phyloP scores from a whole-genome alignment of 495 filamentous ascomycete species.

The Hypoxylon cercidicola region DNA sequence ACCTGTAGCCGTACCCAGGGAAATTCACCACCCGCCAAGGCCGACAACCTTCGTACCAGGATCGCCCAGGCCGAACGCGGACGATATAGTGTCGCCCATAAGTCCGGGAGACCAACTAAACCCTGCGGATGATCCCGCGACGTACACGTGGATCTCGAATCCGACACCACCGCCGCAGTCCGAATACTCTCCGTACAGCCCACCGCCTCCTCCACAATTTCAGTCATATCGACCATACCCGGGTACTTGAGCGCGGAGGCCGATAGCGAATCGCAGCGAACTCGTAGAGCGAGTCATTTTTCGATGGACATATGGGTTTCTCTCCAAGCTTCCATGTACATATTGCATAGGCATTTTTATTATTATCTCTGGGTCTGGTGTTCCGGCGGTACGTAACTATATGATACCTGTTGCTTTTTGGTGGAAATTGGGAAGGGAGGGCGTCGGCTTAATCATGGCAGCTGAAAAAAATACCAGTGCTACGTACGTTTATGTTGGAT shows the following conservation, averaged over 20 bases:
- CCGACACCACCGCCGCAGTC: slow-evolving; percentile 44
- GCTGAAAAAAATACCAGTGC: not conserved
- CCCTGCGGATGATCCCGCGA: slow-evolving; percentile 41
- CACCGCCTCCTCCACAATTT: slow-evolving; percentile 42
- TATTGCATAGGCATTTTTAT: slow-evolving; percentile 16
- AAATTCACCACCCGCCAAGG: slow-evolving; percentile 11
- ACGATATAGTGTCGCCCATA: slow-evolving; percentile 45
- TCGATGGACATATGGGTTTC: slow-evolving; percentile 8
- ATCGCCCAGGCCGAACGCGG: slow-evolving; percentile 34
- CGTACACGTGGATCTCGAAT: slow-evolving; percentile 45
- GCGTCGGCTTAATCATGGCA: slow-evolving; percentile 1
- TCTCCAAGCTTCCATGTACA: slow-evolving; percentile 10
- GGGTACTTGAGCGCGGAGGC: slow-evolving; percentile 27
- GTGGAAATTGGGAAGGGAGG: not conserved
- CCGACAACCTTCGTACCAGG: slow-evolving; percentile 30
- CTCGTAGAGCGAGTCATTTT: slow-evolving; percentile 3
- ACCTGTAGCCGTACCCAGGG: slow-evolving; percentile 15
- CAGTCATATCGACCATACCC: slow-evolving; percentile 44
- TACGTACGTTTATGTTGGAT: slow-evolving; percentile 20
- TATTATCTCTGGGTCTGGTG: slow-evolving; percentile 21
- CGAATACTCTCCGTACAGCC: slow-evolving; percentile 44
- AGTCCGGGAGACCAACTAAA: slow-evolving; percentile 34
- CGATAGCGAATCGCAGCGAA: not conserved
- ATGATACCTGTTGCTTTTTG: slow-evolving; percentile 43
- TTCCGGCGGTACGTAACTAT: slow-evolving; percentile 29